These are phyloP conservation scores for Cladochytrium replicatum DNA, from an alignment of 192 early-diverging fungal species.

Conservation along the genomic window DNA sequence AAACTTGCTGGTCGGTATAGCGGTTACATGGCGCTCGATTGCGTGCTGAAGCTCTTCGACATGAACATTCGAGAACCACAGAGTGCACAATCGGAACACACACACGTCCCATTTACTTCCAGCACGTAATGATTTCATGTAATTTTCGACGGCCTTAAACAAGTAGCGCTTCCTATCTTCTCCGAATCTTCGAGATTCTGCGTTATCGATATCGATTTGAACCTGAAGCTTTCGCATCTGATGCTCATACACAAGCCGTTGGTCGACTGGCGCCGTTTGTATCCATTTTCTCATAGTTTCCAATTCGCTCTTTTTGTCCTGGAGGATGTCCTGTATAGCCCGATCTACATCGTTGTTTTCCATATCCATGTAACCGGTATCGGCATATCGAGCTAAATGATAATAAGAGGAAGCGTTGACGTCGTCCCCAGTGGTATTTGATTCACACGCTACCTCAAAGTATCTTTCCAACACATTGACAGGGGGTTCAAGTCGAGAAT, in stretches of 20 bases:
- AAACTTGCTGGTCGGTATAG: slow-evolving; percentile 18
- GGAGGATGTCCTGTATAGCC: slow-evolving; percentile 16
- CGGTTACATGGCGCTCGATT: slow-evolving; percentile 10
- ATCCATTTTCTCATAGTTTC: slow-evolving; percentile 14
- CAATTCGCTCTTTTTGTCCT: slow-evolving; percentile 21
- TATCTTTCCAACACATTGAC: slow-evolving; percentile 13
- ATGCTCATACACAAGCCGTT: slow-evolving; percentile 7
- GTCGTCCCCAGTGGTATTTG: background rate
- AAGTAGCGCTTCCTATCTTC: slow-evolving; percentile 21
- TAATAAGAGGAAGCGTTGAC: slow-evolving; percentile 10
- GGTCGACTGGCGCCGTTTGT: slow-evolving; percentile 11
- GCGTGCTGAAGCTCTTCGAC: slow-evolving; percentile 12
- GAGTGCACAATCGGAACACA: slow-evolving; percentile 34
- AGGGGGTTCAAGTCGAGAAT: slow-evolving; percentile 21
- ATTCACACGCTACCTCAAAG: slow-evolving; percentile 18
- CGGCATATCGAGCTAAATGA: slow-evolving; percentile 35
- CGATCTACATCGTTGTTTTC: slow-evolving; percentile 21
- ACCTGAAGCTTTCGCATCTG: slow-evolving; percentile 14
- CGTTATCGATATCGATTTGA: slow-evolving; percentile 32
- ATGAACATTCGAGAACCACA: slow-evolving; percentile 37
- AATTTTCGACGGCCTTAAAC: slow-evolving; percentile 28
- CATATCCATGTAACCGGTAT: slow-evolving; percentile 26
- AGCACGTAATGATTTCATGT: slow-evolving; percentile 24
- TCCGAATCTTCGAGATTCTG: slow-evolving; percentile 17
- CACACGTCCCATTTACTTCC: slow-evolving; percentile 22